Evolutionary conservation across 495 filamentous ascomycete species (phyloP).

Genomic region (Amphirosellinia nigrospora): DNA sequence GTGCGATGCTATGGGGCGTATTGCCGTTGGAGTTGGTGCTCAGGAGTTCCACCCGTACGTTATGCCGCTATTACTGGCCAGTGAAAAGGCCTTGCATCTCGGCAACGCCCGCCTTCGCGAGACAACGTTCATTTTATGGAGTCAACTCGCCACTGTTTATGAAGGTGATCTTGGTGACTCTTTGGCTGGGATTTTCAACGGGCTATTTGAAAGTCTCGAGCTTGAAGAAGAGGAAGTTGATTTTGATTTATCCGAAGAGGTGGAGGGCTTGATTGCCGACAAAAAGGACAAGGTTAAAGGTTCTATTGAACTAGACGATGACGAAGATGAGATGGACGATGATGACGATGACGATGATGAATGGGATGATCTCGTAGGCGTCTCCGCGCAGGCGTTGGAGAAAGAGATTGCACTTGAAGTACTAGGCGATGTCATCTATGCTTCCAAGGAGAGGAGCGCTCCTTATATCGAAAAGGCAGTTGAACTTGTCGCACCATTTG

Average conservation of each 20-base stretch:
- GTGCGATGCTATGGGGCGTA: constrained; percentile 89
- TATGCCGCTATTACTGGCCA: constrained; percentile 83
- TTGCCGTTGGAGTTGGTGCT: constrained; percentile 85
- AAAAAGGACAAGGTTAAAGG: constrained; percentile 84
- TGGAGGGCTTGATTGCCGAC: constrained; percentile 75
- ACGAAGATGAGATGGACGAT: constrained; percentile 63
- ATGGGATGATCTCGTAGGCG: constrained; percentile 77
- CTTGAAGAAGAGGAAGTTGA: constrained; percentile 89
- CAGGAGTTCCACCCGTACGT: constrained; percentile 90
- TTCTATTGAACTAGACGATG: constrained; percentile 61
- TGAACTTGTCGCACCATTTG: constrained; percentile 76
- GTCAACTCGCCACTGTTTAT: constrained; percentile 92
- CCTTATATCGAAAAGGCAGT: constrained; percentile 87
- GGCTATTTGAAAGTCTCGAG: constrained; percentile 81
- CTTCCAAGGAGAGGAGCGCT: constrained; percentile 65
- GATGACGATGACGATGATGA: constrained; percentile 78
- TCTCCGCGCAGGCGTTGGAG: constrained; percentile 88
- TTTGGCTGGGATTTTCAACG: constrained; percentile 83
- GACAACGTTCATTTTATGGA: constrained; percentile 97
- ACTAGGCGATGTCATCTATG: constrained; percentile 86
- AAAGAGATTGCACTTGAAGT: constrained; percentile 98
- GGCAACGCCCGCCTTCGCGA: constrained; percentile 89
- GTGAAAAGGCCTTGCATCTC: constrained; percentile 88
- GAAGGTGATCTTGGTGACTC: constrained; percentile 87
- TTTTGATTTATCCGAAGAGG: constrained; percentile 77